A percentile compares a stretch with the other conserved stretches of the same genome.
phyloP scores from a whole-genome alignment of 768 basidiomycete species.

The Russula griseocarnosa region DNA sequence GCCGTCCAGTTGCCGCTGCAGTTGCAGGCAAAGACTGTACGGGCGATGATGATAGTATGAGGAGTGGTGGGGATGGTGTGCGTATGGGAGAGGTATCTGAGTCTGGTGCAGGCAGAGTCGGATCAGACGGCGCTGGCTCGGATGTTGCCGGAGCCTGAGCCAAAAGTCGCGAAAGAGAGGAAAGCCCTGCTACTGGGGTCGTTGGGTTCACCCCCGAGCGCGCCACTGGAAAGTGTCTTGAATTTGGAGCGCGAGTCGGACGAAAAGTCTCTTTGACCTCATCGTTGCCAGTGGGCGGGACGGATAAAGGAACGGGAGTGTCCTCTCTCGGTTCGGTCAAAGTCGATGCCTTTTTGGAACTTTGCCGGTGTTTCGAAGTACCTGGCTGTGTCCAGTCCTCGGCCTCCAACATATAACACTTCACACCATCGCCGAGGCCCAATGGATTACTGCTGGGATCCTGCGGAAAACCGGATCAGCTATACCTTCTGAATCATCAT shows the following conservation, averaged over 20 bases:
- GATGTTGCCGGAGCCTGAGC: slow-evolving; percentile 56
- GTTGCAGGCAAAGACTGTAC: slow-evolving; percentile 2
- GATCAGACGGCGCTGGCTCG: slow-evolving; percentile 36
- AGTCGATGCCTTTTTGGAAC: slow-evolving; percentile 46
- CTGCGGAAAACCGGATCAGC: slow-evolving; percentile 38
- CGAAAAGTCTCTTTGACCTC: slow-evolving; percentile 73
- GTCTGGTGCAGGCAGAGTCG: slow-evolving; percentile 20
- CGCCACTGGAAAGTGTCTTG: slow-evolving; percentile 55
- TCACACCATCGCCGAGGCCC: slow-evolving; percentile 80
- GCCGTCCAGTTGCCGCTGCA: slow-evolving; percentile 13
- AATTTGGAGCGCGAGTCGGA: slow-evolving; percentile 60
- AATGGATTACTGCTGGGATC: slow-evolving; percentile 86
- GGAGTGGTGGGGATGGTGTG: slow-evolving; percentile 34
- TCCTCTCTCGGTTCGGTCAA: slow-evolving; percentile 38
- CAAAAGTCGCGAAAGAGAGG: slow-evolving; percentile 72
- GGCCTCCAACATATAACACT: slow-evolving; percentile 90
- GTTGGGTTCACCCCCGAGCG: slow-evolving; percentile 65
- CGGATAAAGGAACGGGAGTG: slow-evolving; percentile 49
- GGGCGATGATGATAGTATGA: neutral
- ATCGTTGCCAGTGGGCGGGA: slow-evolving; percentile 59
- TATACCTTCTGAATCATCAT: neutral
- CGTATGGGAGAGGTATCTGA: slow-evolving; percentile 26
- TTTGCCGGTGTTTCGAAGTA: slow-evolving; percentile 54
- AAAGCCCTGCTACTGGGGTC: slow-evolving; percentile 68
- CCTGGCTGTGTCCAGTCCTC: slow-evolving; percentile 87